Evolutionary conservation across 2,329 filamentous ascomycete genomes (phyloP), one percentile per base, ranked within the genome.

Genomic region (Pyricularia sp.): DNA sequence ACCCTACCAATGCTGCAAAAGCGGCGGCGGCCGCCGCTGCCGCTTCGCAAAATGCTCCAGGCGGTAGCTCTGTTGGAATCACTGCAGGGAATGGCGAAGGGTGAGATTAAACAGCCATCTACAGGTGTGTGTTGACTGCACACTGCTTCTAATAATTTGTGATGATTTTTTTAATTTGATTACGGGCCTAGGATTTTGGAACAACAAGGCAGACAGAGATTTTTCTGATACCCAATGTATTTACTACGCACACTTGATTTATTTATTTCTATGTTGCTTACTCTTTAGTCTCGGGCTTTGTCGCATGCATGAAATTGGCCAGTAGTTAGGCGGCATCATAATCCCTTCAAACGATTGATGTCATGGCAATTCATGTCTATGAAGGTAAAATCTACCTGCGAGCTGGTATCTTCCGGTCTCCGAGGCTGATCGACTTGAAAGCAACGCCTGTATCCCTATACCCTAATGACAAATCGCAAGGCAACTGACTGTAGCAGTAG

Each of bases 1-100:
- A 82, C 12, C 80, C 81, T 1, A 49, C 16, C 16, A 49, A 49
- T 49, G 40, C 40, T 49, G 40, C 40, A 9, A 49, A 49, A 49
- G 40, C 40, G 40, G 40, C 35, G 13, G 74, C 77, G 72, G 35
- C 74, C 62, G 60, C 70, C 13, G n/a, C 62, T 22, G 60, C 60
- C 7, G 60, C 60, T 22, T 35, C 60, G 22, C 60, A 33, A 33
- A 62, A 62, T 33, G 31, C 31, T 44, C 19, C 19, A 30, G 22
- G 30, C 2, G 28, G 30, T 35, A 19, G 30, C 60, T 30, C 60
- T 61, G 19, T 35, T 35, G 60, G 60, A 8, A 12, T 35, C 30
- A 35, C 30, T 35, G 60, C 60, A 12, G 60, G 60, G 19, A 49
- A 49, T 35, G 60, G 60, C 10, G n/a, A 62, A 13, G 16, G 31